A percentile compares a stretch with the other conserved stretches of the same genome.
Evolutionary conservation across 148 eudicot species (phyloP).

Genomic region (Nyssa sinensis): DNA sequence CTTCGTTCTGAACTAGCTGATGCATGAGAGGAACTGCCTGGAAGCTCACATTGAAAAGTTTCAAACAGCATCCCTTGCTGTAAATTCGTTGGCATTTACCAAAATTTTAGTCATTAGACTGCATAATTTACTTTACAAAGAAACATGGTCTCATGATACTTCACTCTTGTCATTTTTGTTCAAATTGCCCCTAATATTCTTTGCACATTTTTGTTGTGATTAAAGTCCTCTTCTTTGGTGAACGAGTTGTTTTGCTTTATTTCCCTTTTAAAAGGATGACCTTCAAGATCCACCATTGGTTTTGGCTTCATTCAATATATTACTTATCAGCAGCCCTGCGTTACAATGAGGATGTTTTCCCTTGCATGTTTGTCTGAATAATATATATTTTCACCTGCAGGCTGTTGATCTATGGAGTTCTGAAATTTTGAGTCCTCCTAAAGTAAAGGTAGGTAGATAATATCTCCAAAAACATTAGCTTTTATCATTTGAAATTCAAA

Average conservation of each 20-base stretch:
- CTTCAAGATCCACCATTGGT: neutral
- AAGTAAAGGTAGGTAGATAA: constrained; percentile 39
- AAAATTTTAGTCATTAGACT: neutral
- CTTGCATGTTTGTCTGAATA: constrained; percentile 8
- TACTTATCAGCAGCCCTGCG: neutral
- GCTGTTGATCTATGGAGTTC: constrained; percentile 73
- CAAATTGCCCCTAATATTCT: neutral
- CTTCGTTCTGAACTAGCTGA: neutral
- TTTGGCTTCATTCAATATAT: neutral
- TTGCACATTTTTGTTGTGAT: neutral
- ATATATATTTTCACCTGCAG: constrained; percentile 38
- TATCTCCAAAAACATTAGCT: neutral
- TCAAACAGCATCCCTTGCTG: neutral
- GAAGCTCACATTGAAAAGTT: neutral
- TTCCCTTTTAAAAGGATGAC: too few relatives aligned
- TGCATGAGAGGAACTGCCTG: neutral
- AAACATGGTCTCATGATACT: too few relatives aligned
- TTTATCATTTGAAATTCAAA: neutral
- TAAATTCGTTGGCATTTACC: neutral
- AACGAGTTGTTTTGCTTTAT: too few relatives aligned
- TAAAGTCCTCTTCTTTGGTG: too few relatives aligned
- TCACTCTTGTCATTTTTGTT: too few relatives aligned
- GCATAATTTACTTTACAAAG: too few relatives aligned
- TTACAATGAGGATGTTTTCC: neutral
- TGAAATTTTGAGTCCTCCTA: constrained; percentile 38